Percentiles rank a stretch among this genome's conserved stretches.
phyloP scores from a whole-genome alignment of 169 alveolate species.

The Babesia sp. region DNA sequence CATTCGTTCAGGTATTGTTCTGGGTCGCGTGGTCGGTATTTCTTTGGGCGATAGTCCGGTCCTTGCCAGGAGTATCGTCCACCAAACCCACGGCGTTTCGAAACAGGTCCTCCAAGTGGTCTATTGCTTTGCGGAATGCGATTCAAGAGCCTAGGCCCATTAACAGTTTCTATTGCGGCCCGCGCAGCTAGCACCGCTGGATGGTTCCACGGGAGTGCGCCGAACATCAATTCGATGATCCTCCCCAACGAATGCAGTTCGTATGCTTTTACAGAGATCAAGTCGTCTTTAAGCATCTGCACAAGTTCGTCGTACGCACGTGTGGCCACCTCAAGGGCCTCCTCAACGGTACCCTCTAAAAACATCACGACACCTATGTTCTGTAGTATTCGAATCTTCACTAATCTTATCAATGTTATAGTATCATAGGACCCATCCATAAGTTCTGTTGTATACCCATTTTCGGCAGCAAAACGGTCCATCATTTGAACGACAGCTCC shows the following conservation, averaged over 20 bases:
- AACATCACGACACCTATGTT: slow-evolving; percentile 22
- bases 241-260: slow-evolving; percentile 11
- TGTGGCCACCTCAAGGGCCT: slow-evolving; percentile 37
- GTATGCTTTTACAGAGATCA: slow-evolving; percentile 11
- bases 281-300: slow-evolving; percentile 16
- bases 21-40: slow-evolving; percentile 50
- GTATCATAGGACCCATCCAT: background rate
- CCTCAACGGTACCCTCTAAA: slow-evolving; percentile 16
- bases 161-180: slow-evolving; percentile 35
- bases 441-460: background rate
- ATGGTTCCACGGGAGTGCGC: slow-evolving; percentile 24
- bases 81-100: slow-evolving; percentile 58
- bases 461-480: background rate
- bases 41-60: slow-evolving; percentile 61
- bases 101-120: slow-evolving; percentile 57
- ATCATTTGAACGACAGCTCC: background rate
- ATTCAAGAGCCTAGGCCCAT: slow-evolving; percentile 44
- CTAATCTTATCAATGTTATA: background rate
- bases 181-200: slow-evolving; percentile 28
- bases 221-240: slow-evolving; percentile 29
- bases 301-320: slow-evolving; percentile 39
- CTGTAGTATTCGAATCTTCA: slow-evolving; percentile 26
- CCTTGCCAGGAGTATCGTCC: slow-evolving; percentile 67
- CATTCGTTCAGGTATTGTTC: slow-evolving; percentile 60
- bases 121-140: slow-evolving; percentile 23